Percentiles rank a stretch among this genome's conserved stretches.
Conservation (phyloP, 164 flowering plant genomes). For the Sedum album region DNA sequence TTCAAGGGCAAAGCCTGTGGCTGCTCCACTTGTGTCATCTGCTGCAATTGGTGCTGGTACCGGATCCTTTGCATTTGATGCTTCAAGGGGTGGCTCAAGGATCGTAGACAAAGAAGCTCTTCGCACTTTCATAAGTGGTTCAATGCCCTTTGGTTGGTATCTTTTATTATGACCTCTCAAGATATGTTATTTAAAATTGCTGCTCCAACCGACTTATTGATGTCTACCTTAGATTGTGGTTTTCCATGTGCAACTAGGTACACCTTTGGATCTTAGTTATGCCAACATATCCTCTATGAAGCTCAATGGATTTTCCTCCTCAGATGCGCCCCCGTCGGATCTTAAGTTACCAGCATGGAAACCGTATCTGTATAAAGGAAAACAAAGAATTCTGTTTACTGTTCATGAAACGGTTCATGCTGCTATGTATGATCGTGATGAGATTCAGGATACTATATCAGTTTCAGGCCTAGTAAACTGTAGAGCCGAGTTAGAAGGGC, state of each 20-base stretch:
- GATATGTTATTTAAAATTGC: no score
- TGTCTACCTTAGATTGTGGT: no score
- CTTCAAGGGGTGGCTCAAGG: conserved; percentile 60
- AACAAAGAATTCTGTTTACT: conserved; percentile 70
- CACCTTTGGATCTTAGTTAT: conserved; percentile 82
- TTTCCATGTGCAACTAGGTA: conserved; percentile 41
- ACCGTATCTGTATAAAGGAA: conserved; percentile 89
- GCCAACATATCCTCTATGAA: conserved; percentile 61
- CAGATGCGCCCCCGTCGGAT: conserved; percentile 74
- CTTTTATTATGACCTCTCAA: no score
- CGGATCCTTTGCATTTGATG: conserved; percentile 58
- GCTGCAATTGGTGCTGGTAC: conserved; percentile 34
- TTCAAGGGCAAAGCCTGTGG: conserved; percentile 79
- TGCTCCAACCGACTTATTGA: no score
- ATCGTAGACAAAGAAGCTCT: conserved; percentile 77
- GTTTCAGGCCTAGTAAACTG: conserved; percentile 92
- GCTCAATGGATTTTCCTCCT: conserved; percentile 68
- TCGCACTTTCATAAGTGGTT: conserved; percentile 62
- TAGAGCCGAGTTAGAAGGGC: conserved; percentile 91
- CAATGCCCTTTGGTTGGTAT: conserved; percentile 93
- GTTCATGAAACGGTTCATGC: conserved; percentile 74
- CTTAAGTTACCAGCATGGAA: conserved; percentile 97
- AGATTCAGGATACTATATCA: conserved; percentile 78
- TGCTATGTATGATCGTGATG: conserved; percentile 93
- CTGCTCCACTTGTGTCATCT: conserved; percentile 68